Conservation (phyloP, 1,139 yeast species). For the Blastobotrys persicus region DNA sequence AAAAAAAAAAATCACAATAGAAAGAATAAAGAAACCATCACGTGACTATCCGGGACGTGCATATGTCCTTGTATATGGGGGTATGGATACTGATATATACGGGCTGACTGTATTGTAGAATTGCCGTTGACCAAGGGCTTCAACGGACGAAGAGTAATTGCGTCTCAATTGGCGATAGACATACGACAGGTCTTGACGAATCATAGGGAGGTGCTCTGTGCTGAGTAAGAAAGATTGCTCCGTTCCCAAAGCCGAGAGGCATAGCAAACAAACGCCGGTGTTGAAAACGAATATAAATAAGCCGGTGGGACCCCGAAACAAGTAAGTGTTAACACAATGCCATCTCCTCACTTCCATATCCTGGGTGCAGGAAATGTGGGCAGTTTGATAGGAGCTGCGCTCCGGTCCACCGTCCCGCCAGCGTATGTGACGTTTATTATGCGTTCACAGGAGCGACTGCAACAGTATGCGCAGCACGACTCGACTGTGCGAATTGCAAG, state of each 20-base stretch:
- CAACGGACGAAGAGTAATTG: too few relatives aligned
- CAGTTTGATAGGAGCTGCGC: constrained; percentile 37
- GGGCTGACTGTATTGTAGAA: too few relatives aligned
- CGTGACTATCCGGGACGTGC: too few relatives aligned
- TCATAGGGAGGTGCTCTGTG: too few relatives aligned
- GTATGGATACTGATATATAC: too few relatives aligned
- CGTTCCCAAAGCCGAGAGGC: not conserved
- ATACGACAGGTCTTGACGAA: too few relatives aligned
- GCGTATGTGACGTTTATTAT: constrained; percentile 46
- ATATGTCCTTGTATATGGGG: too few relatives aligned
- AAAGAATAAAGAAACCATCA: too few relatives aligned
- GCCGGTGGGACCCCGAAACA: not conserved
- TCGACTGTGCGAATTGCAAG: constrained; percentile 34
- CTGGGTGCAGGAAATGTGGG: constrained; percentile 44
- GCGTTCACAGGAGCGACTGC: constrained; percentile 41
- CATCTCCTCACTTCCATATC: constrained; percentile 30
- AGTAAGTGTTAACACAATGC: constrained; percentile 3
- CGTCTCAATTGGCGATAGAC: too few relatives aligned
- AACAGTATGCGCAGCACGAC: constrained; percentile 43
- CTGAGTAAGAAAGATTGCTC: not conserved
- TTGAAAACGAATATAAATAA: not conserved
- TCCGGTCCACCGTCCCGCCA: constrained; percentile 34
- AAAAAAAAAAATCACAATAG: not conserved
- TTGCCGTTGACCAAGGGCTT: too few relatives aligned
- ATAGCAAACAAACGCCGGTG: not conserved